Percentiles rank a stretch among this genome's conserved stretches.
Evolutionary conservation across 177 flowering plant genomes (phyloP).

Genomic region (Tripterygium wilfordii): DNA sequence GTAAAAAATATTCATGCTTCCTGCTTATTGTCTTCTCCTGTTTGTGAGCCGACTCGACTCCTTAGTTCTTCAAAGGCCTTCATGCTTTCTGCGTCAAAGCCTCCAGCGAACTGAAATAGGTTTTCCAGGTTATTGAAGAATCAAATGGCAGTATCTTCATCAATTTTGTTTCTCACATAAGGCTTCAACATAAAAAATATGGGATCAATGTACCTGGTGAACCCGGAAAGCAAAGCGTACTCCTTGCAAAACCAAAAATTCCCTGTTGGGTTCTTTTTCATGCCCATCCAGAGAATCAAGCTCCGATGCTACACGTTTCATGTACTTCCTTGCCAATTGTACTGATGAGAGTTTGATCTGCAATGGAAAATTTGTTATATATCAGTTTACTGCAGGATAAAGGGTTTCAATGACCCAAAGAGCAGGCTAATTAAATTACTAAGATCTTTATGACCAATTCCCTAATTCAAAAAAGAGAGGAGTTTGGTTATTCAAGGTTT

Average conservation of each 20-base stretch:
- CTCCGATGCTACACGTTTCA: conserved; percentile 88
- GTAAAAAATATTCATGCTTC: conserved; percentile 21
- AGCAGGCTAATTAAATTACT: too few species aligned
- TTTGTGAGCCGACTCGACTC: conserved; percentile 44
- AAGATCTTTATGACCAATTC: too few species aligned
- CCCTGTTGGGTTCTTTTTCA: conserved; percentile 89
- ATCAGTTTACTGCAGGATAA: too few species aligned
- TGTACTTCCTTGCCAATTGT: conserved; percentile 86
- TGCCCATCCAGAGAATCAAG: conserved; percentile 75
- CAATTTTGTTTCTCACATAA: too few species aligned
- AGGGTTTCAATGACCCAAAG: too few species aligned
- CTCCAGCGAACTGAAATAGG: conserved; percentile 99
- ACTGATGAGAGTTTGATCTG: conserved; percentile 97
- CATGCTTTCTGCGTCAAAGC: conserved; percentile 97
- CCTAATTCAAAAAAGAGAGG: too few species aligned
- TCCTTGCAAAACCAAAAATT: conserved; percentile 84
- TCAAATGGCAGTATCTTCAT: too few species aligned
- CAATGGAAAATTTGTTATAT: conserved; percentile 11
- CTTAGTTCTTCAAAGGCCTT: conserved; percentile 87
- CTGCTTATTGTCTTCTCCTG: conserved; percentile 29
- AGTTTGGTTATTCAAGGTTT: too few species aligned
- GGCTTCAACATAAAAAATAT: too few species aligned
- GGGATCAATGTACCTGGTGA: conserved; percentile 86
- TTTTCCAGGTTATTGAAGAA: too few species aligned
- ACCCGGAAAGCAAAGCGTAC: conserved; percentile 98